Percentiles rank a stretch among this genome's conserved stretches.
These are phyloP conservation scores for Pestalotiopsis sp. DNA, from an alignment of 2,329 filamentous ascomycete species.

Conservation along the genomic window DNA sequence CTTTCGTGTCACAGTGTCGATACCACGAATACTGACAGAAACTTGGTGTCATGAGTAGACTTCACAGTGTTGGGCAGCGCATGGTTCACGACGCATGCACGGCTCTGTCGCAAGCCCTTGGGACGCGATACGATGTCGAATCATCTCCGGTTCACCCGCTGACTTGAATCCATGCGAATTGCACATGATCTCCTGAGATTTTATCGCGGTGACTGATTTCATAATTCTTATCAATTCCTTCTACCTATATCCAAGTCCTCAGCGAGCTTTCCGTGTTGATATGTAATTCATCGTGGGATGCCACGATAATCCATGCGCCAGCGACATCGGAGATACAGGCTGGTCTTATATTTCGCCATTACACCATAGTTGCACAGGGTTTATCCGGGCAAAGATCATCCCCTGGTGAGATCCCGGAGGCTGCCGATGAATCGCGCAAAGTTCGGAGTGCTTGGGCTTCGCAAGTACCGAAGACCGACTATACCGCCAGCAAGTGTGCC, in stretches of 20 bases:
- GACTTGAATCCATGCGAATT: background rate
- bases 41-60: background rate
- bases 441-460: background rate
- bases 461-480: constrained; percentile 10
- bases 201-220: too few relatives aligned
- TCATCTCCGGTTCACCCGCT: background rate
- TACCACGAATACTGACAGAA: background rate
- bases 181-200: background rate
- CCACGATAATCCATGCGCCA: too few relatives aligned
- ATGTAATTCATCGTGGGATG: too few relatives aligned
- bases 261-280: too few relatives aligned
- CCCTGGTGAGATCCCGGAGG: background rate
- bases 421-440: background rate
- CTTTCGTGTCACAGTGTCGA: background rate
- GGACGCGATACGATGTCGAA: background rate
- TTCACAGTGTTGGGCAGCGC: background rate
- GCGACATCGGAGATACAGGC: too few relatives aligned
- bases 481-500: constrained; percentile 12
- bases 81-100: constrained; percentile 8
- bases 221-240: too few relatives aligned
- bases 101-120: constrained; percentile 6
- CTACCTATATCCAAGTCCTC: too few relatives aligned
- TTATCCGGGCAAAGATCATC: background rate
- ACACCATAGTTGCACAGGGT: background rate
- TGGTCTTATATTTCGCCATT: too few relatives aligned